A percentile compares a stretch with the other conserved stretches of the same genome.
Conservation (phyloP, 768 basidiomycete species). For the Lactarius tabidus region DNA sequence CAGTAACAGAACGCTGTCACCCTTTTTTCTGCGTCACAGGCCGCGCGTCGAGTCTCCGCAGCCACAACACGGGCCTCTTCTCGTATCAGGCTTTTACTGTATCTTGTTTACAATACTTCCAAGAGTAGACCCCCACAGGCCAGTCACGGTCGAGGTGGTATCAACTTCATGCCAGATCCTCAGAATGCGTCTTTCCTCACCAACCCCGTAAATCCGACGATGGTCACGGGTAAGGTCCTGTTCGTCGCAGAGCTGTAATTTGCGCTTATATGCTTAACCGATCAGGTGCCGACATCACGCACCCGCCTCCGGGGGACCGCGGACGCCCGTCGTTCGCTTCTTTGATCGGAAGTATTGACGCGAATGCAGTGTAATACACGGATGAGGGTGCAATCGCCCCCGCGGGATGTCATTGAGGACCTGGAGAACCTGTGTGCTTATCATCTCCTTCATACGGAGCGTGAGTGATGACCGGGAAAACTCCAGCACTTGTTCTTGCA, state of each 20-base stretch:
- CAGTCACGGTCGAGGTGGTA: conserved; percentile 29
- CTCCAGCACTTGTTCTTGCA: conserved; percentile 41
- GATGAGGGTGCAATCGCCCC: conserved; percentile 59
- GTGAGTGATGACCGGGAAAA: background rate
- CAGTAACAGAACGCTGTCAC: background rate
- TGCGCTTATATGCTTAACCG: background rate
- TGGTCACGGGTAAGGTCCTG: conserved; percentile 59
- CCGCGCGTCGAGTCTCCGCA: background rate
- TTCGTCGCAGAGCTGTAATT: background rate
- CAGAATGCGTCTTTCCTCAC: conserved; percentile 57
- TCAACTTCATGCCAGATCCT: conserved; percentile 71
- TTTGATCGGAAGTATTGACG: conserved; percentile 74
- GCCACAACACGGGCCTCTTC: background rate
- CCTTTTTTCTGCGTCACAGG: background rate
- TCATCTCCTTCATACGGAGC: background rate
- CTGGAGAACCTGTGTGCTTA: conserved; percentile 53
- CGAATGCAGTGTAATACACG: conserved; percentile 64
- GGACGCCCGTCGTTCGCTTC: conserved; percentile 77
- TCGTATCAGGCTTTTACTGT: background rate
- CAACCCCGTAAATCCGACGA: conserved; percentile 67
- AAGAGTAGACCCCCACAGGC: background rate
- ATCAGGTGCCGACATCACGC: conserved; percentile 73
- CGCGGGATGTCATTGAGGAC: conserved; percentile 73
- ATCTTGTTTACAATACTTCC: background rate
- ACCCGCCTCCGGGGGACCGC: conserved; percentile 64